Base-by-base conservation (phyloP, 495 filamentous ascomycete genomes). In the Usnea hakonensis region DNA sequence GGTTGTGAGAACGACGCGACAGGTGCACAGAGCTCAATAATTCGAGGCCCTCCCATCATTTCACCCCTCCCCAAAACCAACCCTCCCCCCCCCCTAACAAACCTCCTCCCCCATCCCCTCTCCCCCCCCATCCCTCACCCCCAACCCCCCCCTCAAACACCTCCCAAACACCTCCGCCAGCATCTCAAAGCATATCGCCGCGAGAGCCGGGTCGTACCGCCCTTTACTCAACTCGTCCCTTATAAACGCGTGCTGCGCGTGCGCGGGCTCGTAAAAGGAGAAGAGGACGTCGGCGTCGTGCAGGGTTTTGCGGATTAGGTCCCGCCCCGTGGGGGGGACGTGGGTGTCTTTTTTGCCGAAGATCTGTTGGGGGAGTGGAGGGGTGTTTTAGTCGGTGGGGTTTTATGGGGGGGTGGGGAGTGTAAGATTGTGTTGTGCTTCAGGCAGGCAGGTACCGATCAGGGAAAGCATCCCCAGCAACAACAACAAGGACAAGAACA, bases 191-290 rank as follows among this genome's bases (percentile, higher is more conserved):
- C 92, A 96, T n/a, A 89, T 81, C 71, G 90, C 90, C 14, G 84
- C 85, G 58, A 97, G 83, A 3, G 86, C 88, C 0, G 93, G 90
- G 67, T 97, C 93, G 67, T 96, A 97, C 16, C 93, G 82, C 7
- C 91, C 91, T 76, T 96, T 97, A 70, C 87, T 91, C 52, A 92
- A 78, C 75, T 97, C 93, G 69, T 96, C 93, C n/a, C 93, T 83
- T 69, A 97, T 96, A 68, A 97, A 97, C 0, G 91, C 90, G 77
- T 95, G 93, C 71, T 97, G 93, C 26, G 93, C 90, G 83, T 90
- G 91, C 21, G 92, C 88, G 62, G 87, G 81, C 72, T 97, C 93
- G 73, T 95, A 92, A 67, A 87, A 96, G 70, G 86, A 85, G 68
- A 94, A 96, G 11, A 80, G 75, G 3, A 86, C 83, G 4, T 88